Percentiles rank a stretch among this genome's conserved stretches.
phyloP scores from a whole-genome alignment of 768 basidiomycete species.

The Podaxis sp. region DNA sequence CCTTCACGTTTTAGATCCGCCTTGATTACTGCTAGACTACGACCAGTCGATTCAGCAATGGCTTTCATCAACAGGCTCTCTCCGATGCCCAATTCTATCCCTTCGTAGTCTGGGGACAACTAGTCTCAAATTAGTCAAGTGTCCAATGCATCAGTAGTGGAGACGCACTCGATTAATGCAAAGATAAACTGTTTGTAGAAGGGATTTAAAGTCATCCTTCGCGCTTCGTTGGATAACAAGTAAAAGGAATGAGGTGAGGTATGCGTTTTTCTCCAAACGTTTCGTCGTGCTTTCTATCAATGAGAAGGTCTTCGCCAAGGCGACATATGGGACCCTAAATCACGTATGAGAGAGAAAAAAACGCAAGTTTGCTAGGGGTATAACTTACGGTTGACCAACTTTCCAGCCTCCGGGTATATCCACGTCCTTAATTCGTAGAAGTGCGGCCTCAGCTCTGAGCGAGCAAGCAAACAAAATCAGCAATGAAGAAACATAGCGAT shows the following conservation, averaged over 20 bases:
- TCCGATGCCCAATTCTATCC: constrained; percentile 93
- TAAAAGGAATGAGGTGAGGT: constrained; percentile 84
- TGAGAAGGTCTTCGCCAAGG: constrained; percentile 83
- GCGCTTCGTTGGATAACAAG: constrained; percentile 87
- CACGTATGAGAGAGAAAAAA: constrained; percentile 2
- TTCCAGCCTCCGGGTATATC: constrained; percentile 83
- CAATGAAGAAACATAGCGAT: not conserved
- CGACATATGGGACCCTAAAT: constrained; percentile 86
- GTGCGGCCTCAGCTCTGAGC: constrained; percentile 61
- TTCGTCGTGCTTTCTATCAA: constrained; percentile 94
- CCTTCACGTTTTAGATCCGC: constrained; percentile 92
- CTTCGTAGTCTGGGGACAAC: constrained; percentile 94
- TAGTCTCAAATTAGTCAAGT: constrained; percentile 26
- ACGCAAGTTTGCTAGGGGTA: not conserved
- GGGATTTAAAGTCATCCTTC: constrained; percentile 63
- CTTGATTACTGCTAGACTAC: constrained; percentile 78
- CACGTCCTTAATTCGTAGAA: constrained; percentile 60
- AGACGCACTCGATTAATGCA: constrained; percentile 88
- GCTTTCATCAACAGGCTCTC: constrained; percentile 94
- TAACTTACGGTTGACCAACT: constrained; percentile 74
- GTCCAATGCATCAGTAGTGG: not conserved
- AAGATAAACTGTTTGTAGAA: constrained; percentile 88
- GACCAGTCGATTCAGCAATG: constrained; percentile 92
- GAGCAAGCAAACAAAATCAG: constrained; percentile 3
- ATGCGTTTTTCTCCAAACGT: constrained; percentile 85